Evolutionary conservation across 106 monocot genomes (phyloP).

Genomic region (Dioscorea zingiberensis): DNA sequence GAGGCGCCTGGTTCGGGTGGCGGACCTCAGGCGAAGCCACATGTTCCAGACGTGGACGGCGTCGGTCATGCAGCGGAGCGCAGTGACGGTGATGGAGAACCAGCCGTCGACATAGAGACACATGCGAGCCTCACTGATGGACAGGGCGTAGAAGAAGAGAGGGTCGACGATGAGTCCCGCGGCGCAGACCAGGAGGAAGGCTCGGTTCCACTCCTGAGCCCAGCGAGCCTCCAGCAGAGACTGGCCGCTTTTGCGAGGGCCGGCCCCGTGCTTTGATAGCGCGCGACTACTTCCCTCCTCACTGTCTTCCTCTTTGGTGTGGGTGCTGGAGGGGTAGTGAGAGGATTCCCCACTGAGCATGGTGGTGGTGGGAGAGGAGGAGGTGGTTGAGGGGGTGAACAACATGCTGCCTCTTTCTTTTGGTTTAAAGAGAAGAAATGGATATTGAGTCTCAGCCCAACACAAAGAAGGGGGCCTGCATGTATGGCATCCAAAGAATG

Average conservation of each 20-base stretch:
- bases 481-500: too few relatives aligned
- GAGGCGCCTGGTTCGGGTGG: conserved; percentile 1
- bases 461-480: too few relatives aligned
- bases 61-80: conserved; percentile 67
- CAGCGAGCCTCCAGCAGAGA: conserved; percentile 2
- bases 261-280: not conserved
- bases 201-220: conserved; percentile 71
- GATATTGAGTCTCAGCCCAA: too few relatives aligned
- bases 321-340: not conserved
- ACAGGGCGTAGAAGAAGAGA: conserved; percentile 80
- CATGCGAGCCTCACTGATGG: conserved; percentile 53
- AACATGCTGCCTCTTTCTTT: too few relatives aligned
- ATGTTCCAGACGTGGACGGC: conserved; percentile 65
- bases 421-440: too few relatives aligned
- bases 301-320: not conserved
- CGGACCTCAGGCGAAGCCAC: conserved; percentile 41
- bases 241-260: not conserved
- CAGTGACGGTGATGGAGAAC: conserved; percentile 62
- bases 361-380: not conserved
- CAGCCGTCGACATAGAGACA: conserved; percentile 86
- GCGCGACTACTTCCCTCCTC: not conserved
- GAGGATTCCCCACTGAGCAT: not conserved
- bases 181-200: conserved; percentile 54
- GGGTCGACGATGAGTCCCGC: conserved; percentile 78
- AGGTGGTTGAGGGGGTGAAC: not conserved